phyloP scores from a whole-genome alignment of 805 yeast species.

The Zygotorulaspora sp. region DNA sequence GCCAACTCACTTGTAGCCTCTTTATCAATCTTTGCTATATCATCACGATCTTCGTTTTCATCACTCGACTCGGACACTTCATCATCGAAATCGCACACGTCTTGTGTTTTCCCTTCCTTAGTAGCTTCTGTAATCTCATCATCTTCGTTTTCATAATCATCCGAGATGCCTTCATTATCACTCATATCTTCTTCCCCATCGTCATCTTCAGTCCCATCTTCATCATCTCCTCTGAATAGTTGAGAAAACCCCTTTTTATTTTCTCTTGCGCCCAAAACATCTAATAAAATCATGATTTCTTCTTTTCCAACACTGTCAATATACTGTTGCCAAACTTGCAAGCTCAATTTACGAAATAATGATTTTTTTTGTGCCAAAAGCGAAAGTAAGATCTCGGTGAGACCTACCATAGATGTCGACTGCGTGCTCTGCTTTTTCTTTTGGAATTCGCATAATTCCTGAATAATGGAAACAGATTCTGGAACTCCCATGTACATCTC shows the following conservation, averaged over 20 bases:
- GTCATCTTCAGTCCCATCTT: slow-evolving; percentile 41
- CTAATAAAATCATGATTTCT: slow-evolving; percentile 48
- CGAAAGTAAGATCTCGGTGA: slow-evolving; percentile 56
- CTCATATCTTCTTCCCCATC: slow-evolving; percentile 40
- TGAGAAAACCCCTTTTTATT: slow-evolving; percentile 74
- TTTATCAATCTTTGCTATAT: slow-evolving; percentile 45
- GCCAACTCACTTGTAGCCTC: slow-evolving; percentile 63
- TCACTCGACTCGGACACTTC: slow-evolving; percentile 33
- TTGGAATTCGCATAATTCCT: slow-evolving; percentile 51
- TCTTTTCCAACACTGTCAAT: slow-evolving; percentile 41
- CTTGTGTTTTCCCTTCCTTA: slow-evolving; percentile 27
- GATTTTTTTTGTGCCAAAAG: slow-evolving; percentile 54
- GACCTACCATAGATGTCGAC: slow-evolving; percentile 42
- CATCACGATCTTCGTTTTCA: slow-evolving; percentile 37
- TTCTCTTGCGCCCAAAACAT: slow-evolving; percentile 62
- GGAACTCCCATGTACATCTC: slow-evolving; percentile 73
- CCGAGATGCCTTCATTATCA: slow-evolving; percentile 36
- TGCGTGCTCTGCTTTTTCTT: slow-evolving; percentile 34
- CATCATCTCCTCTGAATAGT: slow-evolving; percentile 64
- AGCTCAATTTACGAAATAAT: slow-evolving; percentile 52
- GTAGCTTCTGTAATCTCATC: slow-evolving; percentile 33
- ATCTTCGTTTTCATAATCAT: slow-evolving; percentile 32
- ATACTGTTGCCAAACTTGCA: slow-evolving; percentile 54
- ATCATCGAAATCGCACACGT: slow-evolving; percentile 29
- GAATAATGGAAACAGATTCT: slow-evolving; percentile 70